A percentile compares a stretch with the other conserved stretches of the same genome.
Conservation (phyloP, 2,329 filamentous ascomycete genomes). For the Hortaea werneckii region DNA sequence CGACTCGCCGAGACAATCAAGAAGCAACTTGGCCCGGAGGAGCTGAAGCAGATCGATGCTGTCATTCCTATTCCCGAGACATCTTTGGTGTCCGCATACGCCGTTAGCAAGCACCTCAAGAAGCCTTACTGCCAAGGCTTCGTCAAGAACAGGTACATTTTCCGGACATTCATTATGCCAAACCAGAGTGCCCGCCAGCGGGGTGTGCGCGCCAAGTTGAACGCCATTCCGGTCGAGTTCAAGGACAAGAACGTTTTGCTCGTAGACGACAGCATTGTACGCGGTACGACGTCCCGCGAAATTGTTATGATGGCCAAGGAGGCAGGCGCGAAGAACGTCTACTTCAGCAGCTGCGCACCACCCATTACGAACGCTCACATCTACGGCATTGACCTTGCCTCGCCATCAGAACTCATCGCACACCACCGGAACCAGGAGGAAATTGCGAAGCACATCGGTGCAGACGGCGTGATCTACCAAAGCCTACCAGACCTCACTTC, state of each 20-base stretch:
- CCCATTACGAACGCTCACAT: constrained; percentile 78
- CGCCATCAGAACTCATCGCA: constrained; percentile 60
- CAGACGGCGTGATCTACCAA: constrained; percentile 69
- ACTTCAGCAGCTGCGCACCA: constrained; percentile 74
- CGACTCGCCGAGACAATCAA: constrained; percentile 67
- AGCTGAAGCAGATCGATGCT: constrained; percentile 66
- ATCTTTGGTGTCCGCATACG: constrained; percentile 68
- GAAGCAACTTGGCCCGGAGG: constrained; percentile 55
- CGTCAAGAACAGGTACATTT: constrained; percentile 83
- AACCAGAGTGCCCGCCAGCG: constrained; percentile 72
- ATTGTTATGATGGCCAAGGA: constrained; percentile 79
- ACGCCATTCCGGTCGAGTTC: constrained; percentile 78
- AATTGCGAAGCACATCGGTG: constrained; percentile 59
- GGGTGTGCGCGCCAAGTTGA: constrained; percentile 81
- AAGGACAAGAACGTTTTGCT: constrained; percentile 67
- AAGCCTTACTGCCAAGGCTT: constrained; percentile 75
- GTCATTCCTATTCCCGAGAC: constrained; percentile 81
- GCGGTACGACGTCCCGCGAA: constrained; percentile 71
- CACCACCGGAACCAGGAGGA: constrained; percentile 52
- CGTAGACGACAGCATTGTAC: constrained; percentile 83
- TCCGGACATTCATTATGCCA: constrained; percentile 80
- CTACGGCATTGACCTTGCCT: constrained; percentile 69
- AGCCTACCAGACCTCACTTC: constrained; percentile 68
- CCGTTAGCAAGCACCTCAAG: constrained; percentile 61
- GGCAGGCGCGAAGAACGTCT: constrained; percentile 69